Base-by-base conservation (phyloP, 257 asterid genomes). In the Catharanthus roseus region DNA sequence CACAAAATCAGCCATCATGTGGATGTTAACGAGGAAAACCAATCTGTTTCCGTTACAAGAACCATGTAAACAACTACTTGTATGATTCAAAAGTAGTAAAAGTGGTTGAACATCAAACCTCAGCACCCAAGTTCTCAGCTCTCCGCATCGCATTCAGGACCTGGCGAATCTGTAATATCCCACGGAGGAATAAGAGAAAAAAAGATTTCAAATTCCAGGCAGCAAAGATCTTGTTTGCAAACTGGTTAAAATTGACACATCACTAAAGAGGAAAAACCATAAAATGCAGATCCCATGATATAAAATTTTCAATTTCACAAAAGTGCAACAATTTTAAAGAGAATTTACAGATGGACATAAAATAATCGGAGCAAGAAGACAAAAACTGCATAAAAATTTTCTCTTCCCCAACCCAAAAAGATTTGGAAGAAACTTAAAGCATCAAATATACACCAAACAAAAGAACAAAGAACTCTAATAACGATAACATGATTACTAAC, bases 131-230 rank as follows among this genome's bases (percentile, higher is more conserved):
- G 82, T 77, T 85, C 77, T 75, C 89, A 16, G 83, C 86, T 86
- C 93, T 82, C 74, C 89, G 83, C 90, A 88, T 85, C 65, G 98
- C 93, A 82, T 73, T 85, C 85, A 88, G 79, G 71, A 87, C 85
- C 45, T 88, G 96, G 60, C 95, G 97, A 75, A 88, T 82, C 98
- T 92, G 91, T 81, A 61, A 49, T 63, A 78, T 63, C 3, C 10
- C 21, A 7, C 26, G 67, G 31, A 18, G 39, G 67, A 33, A 64
- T 39, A 33, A 5, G 55, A 51, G 41, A 3, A 13, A 26, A n/a
- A 5, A 47, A 24, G 3, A 38, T 38, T 38, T 8, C 3, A 70
- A 15, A 64, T 3, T 16, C 66, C 60, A 60, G 69, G 75, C 71
- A 53, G 53, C 63, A 65, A 42, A 45, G 7, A 28, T 28, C 44